Base-by-base conservation (phyloP, 1,284 basidiomycete species). In the Marasmius sp. region DNA sequence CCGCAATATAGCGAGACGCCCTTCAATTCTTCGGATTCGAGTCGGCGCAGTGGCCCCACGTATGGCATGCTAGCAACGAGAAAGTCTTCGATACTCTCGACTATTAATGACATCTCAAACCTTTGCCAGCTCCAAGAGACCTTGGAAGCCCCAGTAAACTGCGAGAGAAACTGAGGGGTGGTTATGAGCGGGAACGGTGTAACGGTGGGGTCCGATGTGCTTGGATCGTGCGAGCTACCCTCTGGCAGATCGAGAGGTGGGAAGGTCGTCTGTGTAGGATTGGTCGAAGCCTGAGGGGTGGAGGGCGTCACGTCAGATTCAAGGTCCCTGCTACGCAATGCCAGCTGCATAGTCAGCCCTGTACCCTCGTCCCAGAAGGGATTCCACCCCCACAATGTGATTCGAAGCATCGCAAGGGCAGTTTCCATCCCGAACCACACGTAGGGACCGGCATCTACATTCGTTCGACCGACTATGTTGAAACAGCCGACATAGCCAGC, bases 401-500 rank as follows among this genome's bases (percentile, higher is more conserved):
- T 54, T 1, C 52, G 52, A n/a, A 54, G 33, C 27, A 54, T 1
- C n/a, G 52, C 36, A 3, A 54, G 52, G 1, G 14, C 14, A 38
- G 34, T 6, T 37, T 54, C 52, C 52, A 54, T 54, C 20, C n/a
- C 52, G 4, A 54, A 36, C 52, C 52, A 54, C 6, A 54, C 34
- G 34, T 54, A 54, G 12, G 52, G 52, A 16, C 52, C 52, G 38
- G 5, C 18, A 36, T 34, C 34, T 14, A 52, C 11, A 3, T 38
- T 5, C 38, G 52, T 16, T 1, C 38, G 52, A 38, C 34, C 20
- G 52, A 54, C 52, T 8, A 54, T 33, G 34, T 1, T 54, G 34
- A 54, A 54, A 20, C 52, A 54, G 8, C 52, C 52, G 20, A 54
- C 34, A 38, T 54, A 54, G 18, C 52, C 52, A n/a, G 52, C 52